These are phyloP conservation scores for Lepiota subincarnata DNA, from an alignment of 768 basidiomycete genomes.

Conservation along the genomic window DNA sequence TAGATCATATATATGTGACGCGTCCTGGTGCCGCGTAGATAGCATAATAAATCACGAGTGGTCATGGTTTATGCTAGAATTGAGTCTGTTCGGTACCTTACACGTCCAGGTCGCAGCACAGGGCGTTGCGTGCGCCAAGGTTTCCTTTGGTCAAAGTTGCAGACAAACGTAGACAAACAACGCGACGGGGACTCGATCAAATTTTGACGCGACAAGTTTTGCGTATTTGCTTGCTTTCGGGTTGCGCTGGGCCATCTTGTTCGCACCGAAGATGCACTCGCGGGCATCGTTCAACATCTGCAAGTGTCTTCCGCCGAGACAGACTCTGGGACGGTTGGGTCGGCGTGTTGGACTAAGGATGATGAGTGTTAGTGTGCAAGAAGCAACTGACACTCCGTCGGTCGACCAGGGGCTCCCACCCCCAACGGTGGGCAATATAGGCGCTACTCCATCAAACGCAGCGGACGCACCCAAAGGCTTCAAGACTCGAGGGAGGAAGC, in stretches of 20 bases:
- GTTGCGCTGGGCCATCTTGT: background rate
- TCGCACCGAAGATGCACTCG: background rate
- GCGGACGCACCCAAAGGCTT: constrained; percentile 14
- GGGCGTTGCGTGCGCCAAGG: too few relatives aligned
- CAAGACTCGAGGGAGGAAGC: constrained; percentile 24
- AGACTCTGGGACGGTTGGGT: constrained; percentile 2
- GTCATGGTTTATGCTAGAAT: too few relatives aligned
- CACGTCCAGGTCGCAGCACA: too few relatives aligned
- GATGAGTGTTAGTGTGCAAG: constrained; percentile 1
- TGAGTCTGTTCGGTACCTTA: too few relatives aligned
- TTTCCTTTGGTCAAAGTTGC: background rate
- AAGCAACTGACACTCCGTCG: background rate
- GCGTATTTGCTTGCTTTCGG: background rate
- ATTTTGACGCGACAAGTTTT: background rate
- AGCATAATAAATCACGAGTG: too few relatives aligned
- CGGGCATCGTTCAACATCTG: background rate
- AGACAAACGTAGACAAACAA: constrained; percentile 13
- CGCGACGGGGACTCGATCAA: background rate
- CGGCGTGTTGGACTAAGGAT: background rate
- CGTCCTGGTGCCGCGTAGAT: too few relatives aligned
- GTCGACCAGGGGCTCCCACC: background rate
- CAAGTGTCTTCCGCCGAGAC: background rate
- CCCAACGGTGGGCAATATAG: background rate
- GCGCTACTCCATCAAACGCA: background rate
- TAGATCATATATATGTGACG: too few relatives aligned